Base-by-base conservation (phyloP, 2,329 filamentous ascomycete genomes). In the Madurella fahalii region DNA sequence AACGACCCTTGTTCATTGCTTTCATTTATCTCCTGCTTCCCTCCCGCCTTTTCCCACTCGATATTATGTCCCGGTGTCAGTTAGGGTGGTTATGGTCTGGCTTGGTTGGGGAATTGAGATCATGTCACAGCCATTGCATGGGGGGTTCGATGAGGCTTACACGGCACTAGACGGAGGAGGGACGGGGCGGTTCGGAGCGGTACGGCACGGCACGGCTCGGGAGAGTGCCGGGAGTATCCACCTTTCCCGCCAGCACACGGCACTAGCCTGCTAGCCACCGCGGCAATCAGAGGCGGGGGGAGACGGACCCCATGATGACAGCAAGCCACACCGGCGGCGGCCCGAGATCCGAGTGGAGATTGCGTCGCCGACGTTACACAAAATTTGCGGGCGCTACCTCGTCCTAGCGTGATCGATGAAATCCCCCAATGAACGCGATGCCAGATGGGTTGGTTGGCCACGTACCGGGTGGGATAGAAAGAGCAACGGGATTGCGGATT, bases 181-280 rank as follows among this genome's bases (percentile, higher is more conserved):
- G 40, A 55, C 43, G 47, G 55, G 43, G 52, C 50, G 40, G 57
- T 45, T 55, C 57, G 53, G 53, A 41, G 49, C 48, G 50, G 54
- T 30, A 53, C 47, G 20, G 58, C 44, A 57, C 54, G 56, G 56
- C 39, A 53, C 59, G 61, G 59, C 47, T 54, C 59, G 59, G 58
- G 34, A 51, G 42, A 40, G 40, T 40, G 52, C 54, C 47, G 43
- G 54, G 51, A 53, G 48, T 48, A 34, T 18, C 53, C 52, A 53
- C 52, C 30, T 48, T 43, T 40, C 37, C 34, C 52, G 44, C 44
- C 39, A 40, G 50, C 50, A 47, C 47, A 16, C 40, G 37, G 34
- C 39, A 32, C 34, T 37, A 37, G 34, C 11, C 11, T 37, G 11
- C 45, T 47, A 47, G 30, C 45, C 30, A 47, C 17, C 34, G 13